Base-by-base conservation (phyloP, 1,284 basidiomycete species). In the Sutorius eximius region DNA sequence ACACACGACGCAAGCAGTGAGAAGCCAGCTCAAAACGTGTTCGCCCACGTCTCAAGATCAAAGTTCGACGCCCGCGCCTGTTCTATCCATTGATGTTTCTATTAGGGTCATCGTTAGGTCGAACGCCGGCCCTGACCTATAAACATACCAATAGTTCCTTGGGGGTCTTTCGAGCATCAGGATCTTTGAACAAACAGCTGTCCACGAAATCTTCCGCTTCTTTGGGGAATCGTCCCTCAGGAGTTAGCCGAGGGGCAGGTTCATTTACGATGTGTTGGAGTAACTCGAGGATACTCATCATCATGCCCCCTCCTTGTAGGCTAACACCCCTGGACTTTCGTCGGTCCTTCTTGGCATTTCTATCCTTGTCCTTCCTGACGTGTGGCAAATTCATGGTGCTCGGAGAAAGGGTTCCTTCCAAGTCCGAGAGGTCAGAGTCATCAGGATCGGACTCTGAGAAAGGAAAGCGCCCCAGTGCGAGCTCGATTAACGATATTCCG, bases 231-330 rank as follows among this genome's bases (percentile, higher is more conserved):
- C 86, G 79, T 30, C 85, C 84, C 49, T 85, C 82, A 0, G 84
- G 80, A 15, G 83, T 83, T 53, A 98, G 73, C 62, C 83, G 77
- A 30, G 95, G 95, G 30, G 95, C 93, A 18, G 95, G 93, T 72
- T 98, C 95, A 65, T 96, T 95, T 56, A 99, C 97, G 65, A 99
- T 98, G 67, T 98, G 94, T 67, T 99, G 96, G 66, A 99, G 79
- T 36, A 99, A 75, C 74, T 99, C 96, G 45, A 99, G 80, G 67
- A 99, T 99, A 61, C 89, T 93, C 93, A 99, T 96, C 62, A 93
- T 95, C 84, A 91, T 91, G 13, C 88, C 89, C 4, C 91, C 91
- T 37, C 93, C 94, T 67, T 93, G 91, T 59, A 97, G 76, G 60
- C 85, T 89, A 51, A 96, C 94, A 46, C 94, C 93, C 63, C 85